A percentile compares a stretch with the other conserved stretches of the same genome.
Conservation (phyloP, 148 eudicot species). For the Rhododendron simsii region DNA sequence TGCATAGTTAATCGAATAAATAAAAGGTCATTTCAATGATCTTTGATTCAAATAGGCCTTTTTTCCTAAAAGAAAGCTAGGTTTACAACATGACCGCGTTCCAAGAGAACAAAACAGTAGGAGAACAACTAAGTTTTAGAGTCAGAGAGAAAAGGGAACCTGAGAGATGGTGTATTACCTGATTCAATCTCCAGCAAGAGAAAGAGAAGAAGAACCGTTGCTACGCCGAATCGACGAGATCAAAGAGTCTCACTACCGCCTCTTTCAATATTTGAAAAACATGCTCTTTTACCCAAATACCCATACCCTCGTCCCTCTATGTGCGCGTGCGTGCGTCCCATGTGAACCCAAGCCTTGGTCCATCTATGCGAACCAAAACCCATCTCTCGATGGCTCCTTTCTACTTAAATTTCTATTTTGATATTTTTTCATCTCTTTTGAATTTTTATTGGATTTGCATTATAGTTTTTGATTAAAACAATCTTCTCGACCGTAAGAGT, state of each 20-base stretch:
- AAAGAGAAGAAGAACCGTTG: not conserved
- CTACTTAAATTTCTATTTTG: not conserved
- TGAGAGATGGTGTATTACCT: not conserved
- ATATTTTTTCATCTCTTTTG: not conserved
- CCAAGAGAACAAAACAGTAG: not conserved
- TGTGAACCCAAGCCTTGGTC: not conserved
- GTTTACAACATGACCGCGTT: not conserved
- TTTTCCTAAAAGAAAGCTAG: not conserved
- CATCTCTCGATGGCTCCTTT: not conserved
- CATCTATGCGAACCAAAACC: too few species aligned
- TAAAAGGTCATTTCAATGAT: not conserved
- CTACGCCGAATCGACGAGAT: not conserved
- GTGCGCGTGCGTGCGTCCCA: not conserved
- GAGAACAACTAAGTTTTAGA: not conserved
- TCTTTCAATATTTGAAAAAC: conserved; percentile 13
- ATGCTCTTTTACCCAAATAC: not conserved
- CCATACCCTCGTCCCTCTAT: not conserved
- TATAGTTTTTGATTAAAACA: too few species aligned
- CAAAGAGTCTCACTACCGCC: not conserved
- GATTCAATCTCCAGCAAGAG: not conserved
- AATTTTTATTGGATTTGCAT: not conserved
- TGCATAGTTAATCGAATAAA: not conserved
- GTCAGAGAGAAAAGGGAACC: not conserved
- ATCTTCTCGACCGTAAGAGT: not conserved
- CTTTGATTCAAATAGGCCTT: not conserved